Base-by-base conservation (phyloP, 768 basidiomycete species). In the Heimioporus sp. region DNA sequence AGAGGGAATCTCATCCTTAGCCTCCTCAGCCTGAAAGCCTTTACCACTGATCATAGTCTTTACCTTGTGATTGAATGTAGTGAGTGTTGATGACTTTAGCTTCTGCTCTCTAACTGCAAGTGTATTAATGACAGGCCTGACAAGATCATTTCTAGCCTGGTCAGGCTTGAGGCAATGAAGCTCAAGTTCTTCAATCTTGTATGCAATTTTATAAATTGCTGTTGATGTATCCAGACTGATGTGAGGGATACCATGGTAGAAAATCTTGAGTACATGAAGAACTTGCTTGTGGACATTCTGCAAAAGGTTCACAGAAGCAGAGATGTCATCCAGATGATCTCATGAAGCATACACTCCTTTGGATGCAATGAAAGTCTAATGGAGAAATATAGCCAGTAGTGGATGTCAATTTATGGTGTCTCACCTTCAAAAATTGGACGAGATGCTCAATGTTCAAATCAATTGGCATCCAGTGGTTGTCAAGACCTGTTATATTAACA, bases 401-500 rank as follows among this genome's bases (percentile, higher is more conserved):
- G 5, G 3, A 5, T n/a, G n/a, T n/a, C 24, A 24, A 5, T 24
- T 24, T 24, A 24, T 24, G 5, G 5, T 24, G 2, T 11, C 32
- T 24, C 10, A 69, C 68, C 68, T 73, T 75, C 0, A 72, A 39
- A 49, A 69, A 63, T 0, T 63, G 43, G 39, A 74, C 72, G 0
- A 66, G 40, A 51, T 76, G 73, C 35, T 75, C 68, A 1, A 74
- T 73, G 43, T 76, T 74, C 2, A 70, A 10, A 38, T 75, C 68
- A 11, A 73, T 60, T 0, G 52, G 55, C 71, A 74, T 75, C 2
- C 51, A 61, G 46, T 73, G 70, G 1, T 71, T 69, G 8, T 63
- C 51, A 1, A 68, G 47, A 0, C 73, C 72, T 0, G 65, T 64
- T 0, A 61, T 24, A 37, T 73, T 73, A 15, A 74, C 48, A 1